Evolutionary conservation across 2,329 filamentous ascomycete genomes (phyloP), one percentile per base, ranked within the genome.

Genomic region (Triangularia setosa): DNA sequence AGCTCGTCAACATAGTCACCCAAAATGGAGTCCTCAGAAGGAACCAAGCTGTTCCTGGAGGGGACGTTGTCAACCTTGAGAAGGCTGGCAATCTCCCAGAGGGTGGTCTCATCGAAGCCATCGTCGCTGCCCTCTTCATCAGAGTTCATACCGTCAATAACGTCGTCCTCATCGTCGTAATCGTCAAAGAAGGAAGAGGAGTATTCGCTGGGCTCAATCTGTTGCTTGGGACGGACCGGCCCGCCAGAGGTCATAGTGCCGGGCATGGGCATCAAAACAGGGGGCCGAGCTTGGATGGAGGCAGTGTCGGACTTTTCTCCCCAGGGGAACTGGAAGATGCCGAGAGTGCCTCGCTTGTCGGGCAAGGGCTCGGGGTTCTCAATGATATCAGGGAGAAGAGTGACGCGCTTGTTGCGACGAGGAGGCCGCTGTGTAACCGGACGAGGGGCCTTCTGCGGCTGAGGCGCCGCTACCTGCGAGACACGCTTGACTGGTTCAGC

Each of bases 291-390:
- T 67, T 78, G 79, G 62, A 81, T 73, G 27, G 75, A 82, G 9
- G 82, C 81, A 61, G 79, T 80, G 73, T 88, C 85, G 21, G 86
- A 88, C 69, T 76, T 83, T 75, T 88, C 86, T 14, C 87, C 87
- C 84, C 85, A 88, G 2, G 87, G 85, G 68, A 88, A 88, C 69
- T 87, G 84, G 76, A 87, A 89, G 69, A 89, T 84, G 4, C 86
- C 87, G 18, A 89, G 79, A 11, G 85, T 87, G 12, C 80, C 84
- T 52, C 81, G 79, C 74, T 83, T 85, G 72, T 87, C 78, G 4
- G 82, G 81, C 4, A 89, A 76, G 35, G 85, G 86, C 70, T 84
- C 76, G 3, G 87, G 87, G 67, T 80, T 87, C 72, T 89, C 87
- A 33, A 87, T 71, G 65, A 89, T 89, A 71, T 89, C 87, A 14